These are phyloP conservation scores for Fusarium musae DNA, from an alignment of 2,329 filamentous ascomycete species.

Conservation along the genomic window DNA sequence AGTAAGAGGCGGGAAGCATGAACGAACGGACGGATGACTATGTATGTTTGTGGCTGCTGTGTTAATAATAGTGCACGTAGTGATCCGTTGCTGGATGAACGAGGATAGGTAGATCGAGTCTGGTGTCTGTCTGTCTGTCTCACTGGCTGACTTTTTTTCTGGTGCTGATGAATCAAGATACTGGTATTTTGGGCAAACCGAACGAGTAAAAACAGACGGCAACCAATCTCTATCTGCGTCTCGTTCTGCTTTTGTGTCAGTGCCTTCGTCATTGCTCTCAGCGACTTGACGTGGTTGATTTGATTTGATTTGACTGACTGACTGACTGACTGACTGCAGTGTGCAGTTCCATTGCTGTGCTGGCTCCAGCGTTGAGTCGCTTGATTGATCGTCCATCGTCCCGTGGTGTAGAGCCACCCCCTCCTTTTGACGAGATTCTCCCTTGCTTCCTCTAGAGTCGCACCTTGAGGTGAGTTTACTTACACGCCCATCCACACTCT, in stretches of 20 bases:
- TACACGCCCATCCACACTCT: conserved; percentile 32
- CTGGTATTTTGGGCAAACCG: background rate
- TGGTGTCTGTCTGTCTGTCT: background rate
- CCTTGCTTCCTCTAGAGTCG: conserved; percentile 31
- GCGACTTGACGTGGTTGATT: conserved; percentile 34
- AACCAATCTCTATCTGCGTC: conserved; percentile 22
- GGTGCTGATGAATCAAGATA: conserved; percentile 32
- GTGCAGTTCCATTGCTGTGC: conserved; percentile 36
- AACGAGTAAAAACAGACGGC: conserved; percentile 19
- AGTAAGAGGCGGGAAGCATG: background rate
- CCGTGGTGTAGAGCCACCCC: conserved; percentile 26
- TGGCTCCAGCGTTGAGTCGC: conserved; percentile 39
- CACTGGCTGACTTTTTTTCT: background rate
- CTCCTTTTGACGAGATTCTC: background rate
- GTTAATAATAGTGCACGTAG: conserved; percentile 4
- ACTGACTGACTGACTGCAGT: conserved; percentile 14
- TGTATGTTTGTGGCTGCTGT: conserved; percentile 31
- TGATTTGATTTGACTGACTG: conserved; percentile 12
- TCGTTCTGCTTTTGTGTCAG: conserved; percentile 36
- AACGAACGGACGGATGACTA: background rate
- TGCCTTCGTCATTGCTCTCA: conserved; percentile 34
- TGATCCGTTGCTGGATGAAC: conserved; percentile 33
- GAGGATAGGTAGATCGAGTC: background rate
- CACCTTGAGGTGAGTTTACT: conserved; percentile 25
- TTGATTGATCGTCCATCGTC: conserved; percentile 36